Evolutionary conservation across 768 basidiomycete species (phyloP).

Genomic region (Hygrocybe punicea): DNA sequence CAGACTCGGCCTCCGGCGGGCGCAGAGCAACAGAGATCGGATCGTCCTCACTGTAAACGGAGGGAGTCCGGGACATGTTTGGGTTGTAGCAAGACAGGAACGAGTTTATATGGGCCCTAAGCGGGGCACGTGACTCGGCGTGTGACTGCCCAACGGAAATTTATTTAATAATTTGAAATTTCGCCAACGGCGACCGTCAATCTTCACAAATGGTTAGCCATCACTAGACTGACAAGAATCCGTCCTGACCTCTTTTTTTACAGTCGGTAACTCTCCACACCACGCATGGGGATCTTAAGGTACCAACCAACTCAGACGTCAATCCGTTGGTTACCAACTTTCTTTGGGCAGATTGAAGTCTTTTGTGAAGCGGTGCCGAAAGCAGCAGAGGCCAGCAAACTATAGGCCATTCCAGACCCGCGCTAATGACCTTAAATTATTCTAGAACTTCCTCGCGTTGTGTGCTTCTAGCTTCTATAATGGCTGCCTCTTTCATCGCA

Average conservation of each 20-base stretch:
- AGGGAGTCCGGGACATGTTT: constrained; percentile 60
- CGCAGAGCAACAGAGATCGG: constrained; percentile 66
- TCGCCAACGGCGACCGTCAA: neutral
- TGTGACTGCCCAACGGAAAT: no score
- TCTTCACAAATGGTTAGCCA: constrained; percentile 17
- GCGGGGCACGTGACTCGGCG: constrained; percentile 25
- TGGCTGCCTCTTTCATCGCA: constrained; percentile 83
- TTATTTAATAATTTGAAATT: no score
- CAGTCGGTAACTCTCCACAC: constrained; percentile 96
- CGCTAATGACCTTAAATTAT: constrained; percentile 8
- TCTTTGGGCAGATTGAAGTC: constrained; percentile 77
- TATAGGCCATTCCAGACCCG: constrained; percentile 6
- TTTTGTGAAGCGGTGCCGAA: constrained; percentile 98
- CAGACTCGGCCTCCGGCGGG: constrained; percentile 65
- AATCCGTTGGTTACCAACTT: neutral
- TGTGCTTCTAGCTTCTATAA: constrained; percentile 89
- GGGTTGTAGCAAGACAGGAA: constrained; percentile 28
- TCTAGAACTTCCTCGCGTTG: constrained; percentile 90
- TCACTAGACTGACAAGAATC: constrained; percentile 5
- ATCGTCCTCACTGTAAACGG: constrained; percentile 71
- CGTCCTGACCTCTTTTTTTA: neutral
- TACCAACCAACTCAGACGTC: constrained; percentile 24
- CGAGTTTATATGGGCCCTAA: constrained; percentile 11
- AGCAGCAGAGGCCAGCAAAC: constrained; percentile 71
- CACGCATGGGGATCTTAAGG: constrained; percentile 93